Evolutionary conservation across 345 rosid species (phyloP).

Genomic region (Mallotus nudiflorus): DNA sequence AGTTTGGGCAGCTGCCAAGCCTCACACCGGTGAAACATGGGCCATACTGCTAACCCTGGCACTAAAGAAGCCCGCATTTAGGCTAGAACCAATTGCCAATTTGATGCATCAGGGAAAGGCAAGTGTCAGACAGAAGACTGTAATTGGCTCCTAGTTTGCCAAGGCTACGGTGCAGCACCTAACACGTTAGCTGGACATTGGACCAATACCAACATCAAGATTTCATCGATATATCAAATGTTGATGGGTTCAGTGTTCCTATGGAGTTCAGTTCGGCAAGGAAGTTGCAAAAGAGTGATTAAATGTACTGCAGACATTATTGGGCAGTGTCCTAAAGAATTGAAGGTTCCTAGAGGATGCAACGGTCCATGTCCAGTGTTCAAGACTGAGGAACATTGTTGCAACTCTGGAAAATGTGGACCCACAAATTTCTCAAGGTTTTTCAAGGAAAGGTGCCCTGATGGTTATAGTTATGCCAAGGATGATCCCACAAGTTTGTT

Average conservation of each 20-base stretch:
- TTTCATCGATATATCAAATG: slow-evolving; percentile 37
- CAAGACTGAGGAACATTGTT: slow-evolving; percentile 45
- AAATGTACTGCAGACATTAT: slow-evolving; percentile 39
- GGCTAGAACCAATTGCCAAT: slow-evolving; percentile 33
- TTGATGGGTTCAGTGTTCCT: slow-evolving; percentile 43
- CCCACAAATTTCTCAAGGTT: slow-evolving; percentile 44
- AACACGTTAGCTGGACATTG: slow-evolving; percentile 35
- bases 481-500: slow-evolving; percentile 42
- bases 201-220: slow-evolving; percentile 22
- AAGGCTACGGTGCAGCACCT: slow-evolving; percentile 32
- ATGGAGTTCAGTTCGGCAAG: slow-evolving; percentile 35
- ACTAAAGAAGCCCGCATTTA: slow-evolving; percentile 26
- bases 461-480: slow-evolving; percentile 55
- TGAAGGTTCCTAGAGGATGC: slow-evolving; percentile 44
- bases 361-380: slow-evolving; percentile 42
- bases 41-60: slow-evolving; percentile 18
- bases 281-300: slow-evolving; percentile 22
- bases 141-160: slow-evolving; percentile 31
- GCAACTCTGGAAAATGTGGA: slow-evolving; percentile 43
- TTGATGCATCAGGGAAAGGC: slow-evolving; percentile 19
- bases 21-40: slow-evolving; percentile 24
- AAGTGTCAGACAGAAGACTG: slow-evolving; percentile 28
- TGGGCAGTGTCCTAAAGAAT: slow-evolving; percentile 38
- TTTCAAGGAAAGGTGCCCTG: slow-evolving; percentile 54
- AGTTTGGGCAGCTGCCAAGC: slow-evolving; percentile 23